Evolutionary conservation across 2,329 filamentous ascomycete genomes (phyloP).

Genomic region (Curvularia hawaiiensis): DNA sequence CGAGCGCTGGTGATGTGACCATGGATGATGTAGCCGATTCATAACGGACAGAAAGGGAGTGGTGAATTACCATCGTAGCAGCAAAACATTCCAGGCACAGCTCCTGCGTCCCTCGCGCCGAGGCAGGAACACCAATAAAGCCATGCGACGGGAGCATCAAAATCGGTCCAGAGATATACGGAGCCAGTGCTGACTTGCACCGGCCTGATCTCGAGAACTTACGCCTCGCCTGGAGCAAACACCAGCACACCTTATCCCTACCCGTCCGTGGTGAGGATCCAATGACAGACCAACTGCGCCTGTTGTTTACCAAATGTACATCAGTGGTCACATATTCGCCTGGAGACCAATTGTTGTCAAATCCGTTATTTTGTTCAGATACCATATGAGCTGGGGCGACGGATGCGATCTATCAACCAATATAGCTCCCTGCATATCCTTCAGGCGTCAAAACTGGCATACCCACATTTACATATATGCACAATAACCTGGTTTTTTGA

Average conservation of each 20-base stretch:
- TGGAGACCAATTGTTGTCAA: not conserved
- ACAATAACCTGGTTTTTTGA: not conserved
- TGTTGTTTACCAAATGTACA: conserved; percentile 4
- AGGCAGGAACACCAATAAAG: not conserved
- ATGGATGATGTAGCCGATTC: conserved; percentile 39
- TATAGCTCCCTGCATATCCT: not conserved
- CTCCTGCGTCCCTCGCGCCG: not conserved
- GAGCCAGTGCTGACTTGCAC: too few species aligned
- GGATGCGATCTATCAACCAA: not conserved
- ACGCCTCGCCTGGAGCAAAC: not conserved
- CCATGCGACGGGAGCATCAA: not conserved
- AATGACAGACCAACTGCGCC: not conserved
- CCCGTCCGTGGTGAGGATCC: not conserved
- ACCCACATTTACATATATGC: not conserved
- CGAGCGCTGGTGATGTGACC: conserved; percentile 34
- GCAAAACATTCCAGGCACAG: not conserved
- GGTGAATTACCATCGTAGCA: conserved; percentile 2
- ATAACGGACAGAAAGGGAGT: not conserved
- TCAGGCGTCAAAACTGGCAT: not conserved
- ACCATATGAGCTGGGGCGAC: not conserved
- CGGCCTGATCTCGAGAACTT: not conserved
- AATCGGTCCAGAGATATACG: not conserved
- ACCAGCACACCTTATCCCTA: not conserved
- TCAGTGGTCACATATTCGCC: not conserved
- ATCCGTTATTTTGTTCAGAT: not conserved